A percentile compares a stretch with the other conserved stretches of the same genome.
Conservation (phyloP, 1,284 basidiomycete species). For the Leccinum ponderosum region DNA sequence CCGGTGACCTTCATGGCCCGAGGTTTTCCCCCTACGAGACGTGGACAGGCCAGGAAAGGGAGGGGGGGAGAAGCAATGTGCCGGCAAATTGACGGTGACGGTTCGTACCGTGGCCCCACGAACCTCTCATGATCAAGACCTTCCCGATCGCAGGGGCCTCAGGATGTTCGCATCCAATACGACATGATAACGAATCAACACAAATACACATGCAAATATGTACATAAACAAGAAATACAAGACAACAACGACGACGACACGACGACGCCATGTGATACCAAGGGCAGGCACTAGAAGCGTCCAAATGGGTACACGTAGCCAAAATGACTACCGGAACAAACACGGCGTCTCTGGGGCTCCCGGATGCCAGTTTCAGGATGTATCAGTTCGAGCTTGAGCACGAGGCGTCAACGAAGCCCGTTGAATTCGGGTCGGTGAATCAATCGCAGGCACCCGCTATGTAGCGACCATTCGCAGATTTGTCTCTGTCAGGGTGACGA, state of each 20-base stretch:
- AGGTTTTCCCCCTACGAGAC: background rate
- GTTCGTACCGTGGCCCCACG: background rate
- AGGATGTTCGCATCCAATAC: background rate
- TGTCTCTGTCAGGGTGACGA: background rate
- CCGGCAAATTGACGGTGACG: background rate
- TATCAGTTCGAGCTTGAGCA: slow-evolving; percentile 52
- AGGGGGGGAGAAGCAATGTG: background rate
- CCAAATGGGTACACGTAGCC: slow-evolving; percentile 2
- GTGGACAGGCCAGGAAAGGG: background rate
- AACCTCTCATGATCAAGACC: background rate
- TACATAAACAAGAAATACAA: background rate
- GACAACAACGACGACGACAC: background rate
- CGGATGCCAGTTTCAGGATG: slow-evolving; percentile 8
- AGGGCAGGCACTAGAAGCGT: background rate
- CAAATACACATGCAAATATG: background rate
- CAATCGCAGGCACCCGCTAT: slow-evolving; percentile 45
- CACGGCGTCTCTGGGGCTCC: background rate
- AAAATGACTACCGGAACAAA: background rate
- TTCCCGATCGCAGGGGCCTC: slow-evolving; percentile 1
- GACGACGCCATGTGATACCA: background rate
- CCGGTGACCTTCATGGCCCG: background rate
- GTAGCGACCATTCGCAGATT: background rate
- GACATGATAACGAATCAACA: background rate
- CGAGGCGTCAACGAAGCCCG: slow-evolving; percentile 53
- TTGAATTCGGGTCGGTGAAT: slow-evolving; percentile 37